Base-by-base conservation (phyloP, 257 asterid species). In the Echites panduratus region DNA sequence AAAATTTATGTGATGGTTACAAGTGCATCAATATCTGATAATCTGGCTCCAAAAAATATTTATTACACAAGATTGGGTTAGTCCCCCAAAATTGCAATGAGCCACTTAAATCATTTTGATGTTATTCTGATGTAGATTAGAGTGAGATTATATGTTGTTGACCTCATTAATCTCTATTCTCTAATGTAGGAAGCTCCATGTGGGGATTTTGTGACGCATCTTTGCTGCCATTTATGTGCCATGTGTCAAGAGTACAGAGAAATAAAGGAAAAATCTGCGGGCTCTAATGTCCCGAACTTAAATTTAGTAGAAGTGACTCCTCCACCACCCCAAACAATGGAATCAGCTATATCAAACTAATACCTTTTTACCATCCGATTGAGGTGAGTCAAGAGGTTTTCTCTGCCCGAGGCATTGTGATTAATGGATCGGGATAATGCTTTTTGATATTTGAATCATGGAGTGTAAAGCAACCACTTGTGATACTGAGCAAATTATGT, bases 231-330 rank as follows among this genome's bases (percentile, higher is more conserved):
- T 76, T 71, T 90, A 76, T 93, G 98, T 74, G 98, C 98, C 67
- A 67, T 87, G 58, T 92, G 98, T 62, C 98, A 92, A 87, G 98
- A 92, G 78, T 90, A 89, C 82, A 79, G 98, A 84, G 98, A 92
- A 85, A 89, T 92, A 71, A 90, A 79, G 9, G 98, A 92, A 79
- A 85, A 91, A 76, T 81, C 88, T 75, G 90, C 74, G 62, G 83
- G 80, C 71, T 61, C 81, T 0, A 83, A 71, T 70, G 56, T 84
- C 17, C 68, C 81, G 32, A 70, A 74, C 75, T 82, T 76, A 81
- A 75, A 77, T 77, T 73, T 75, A 85, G 89, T 74, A 66, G 93
- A 81, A 79, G 91, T 87, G 68, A 85, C 84, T 0, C 86, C 98
- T 35, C 98, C 98, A 54, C 77, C 88, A 62, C 77, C 82, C 71